phyloP scores from a whole-genome alignment of 345 rosid species.

The Moricandia arvensis region DNA sequence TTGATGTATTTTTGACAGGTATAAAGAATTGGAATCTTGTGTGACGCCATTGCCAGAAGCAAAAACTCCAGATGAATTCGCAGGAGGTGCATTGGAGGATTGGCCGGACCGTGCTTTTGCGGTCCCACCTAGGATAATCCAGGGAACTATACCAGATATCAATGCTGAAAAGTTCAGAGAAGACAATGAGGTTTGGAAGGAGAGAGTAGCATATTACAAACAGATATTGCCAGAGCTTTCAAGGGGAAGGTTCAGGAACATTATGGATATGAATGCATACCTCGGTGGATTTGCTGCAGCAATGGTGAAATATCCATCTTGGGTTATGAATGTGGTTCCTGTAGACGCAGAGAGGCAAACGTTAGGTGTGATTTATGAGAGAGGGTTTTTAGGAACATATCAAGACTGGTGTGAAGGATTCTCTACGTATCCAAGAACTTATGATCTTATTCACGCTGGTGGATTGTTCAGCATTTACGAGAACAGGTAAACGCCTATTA shows the following conservation, averaged over 20 bases:
- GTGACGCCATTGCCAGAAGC: constrained; percentile 83
- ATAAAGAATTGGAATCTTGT: constrained; percentile 78
- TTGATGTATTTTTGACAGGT: constrained; percentile 41
- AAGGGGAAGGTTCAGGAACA: constrained; percentile 72
- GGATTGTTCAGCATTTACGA: constrained; percentile 76
- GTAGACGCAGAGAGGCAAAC: constrained; percentile 64
- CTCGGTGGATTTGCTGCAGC: constrained; percentile 93
- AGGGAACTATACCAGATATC: constrained; percentile 63
- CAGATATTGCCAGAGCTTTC: constrained; percentile 50
- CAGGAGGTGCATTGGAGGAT: constrained; percentile 75
- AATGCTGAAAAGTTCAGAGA: constrained; percentile 56
- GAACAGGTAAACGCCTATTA: constrained; percentile 55
- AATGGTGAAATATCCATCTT: constrained; percentile 62
- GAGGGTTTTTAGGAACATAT: constrained; percentile 83
- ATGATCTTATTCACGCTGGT: constrained; percentile 86
- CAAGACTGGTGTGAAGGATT: constrained; percentile 98
- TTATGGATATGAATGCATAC: constrained; percentile 95
- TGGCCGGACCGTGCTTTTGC: constrained; percentile 91
- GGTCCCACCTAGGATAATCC: constrained; percentile 74
- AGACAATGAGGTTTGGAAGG: constrained; percentile 77
- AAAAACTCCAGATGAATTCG: constrained; percentile 62
- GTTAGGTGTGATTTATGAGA: constrained; percentile 69
- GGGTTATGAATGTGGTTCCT: constrained; percentile 97
- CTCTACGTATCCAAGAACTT: constrained; percentile 97
- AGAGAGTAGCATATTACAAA: constrained; percentile 62